phyloP scores from a whole-genome alignment of 176 grass and related monocot genomes.

The Juncus effusus region DNA sequence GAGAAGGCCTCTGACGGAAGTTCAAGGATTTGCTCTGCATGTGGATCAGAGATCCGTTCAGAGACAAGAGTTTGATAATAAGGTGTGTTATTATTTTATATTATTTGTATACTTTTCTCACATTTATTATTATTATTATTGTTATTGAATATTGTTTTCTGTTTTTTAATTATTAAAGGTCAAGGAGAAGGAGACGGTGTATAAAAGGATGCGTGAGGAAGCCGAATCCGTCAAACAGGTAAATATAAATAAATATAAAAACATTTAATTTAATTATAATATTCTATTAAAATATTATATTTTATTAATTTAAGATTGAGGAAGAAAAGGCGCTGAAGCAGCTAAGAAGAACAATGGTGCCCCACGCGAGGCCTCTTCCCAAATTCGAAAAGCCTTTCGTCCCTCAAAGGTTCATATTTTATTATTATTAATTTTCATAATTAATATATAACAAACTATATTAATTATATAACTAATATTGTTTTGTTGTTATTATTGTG shows the following conservation, averaged over 20 bases:
- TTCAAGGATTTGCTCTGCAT: constrained; percentile 65
- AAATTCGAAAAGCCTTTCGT: constrained; percentile 82
- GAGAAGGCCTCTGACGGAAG: constrained; percentile 82
- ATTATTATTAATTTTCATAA: neutral
- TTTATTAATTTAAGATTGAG: constrained; percentile 46
- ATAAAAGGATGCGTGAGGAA: constrained; percentile 86
- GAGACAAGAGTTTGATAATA: constrained; percentile 88
- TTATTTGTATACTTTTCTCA: neutral
- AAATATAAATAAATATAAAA: neutral
- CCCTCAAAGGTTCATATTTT: constrained; percentile 52
- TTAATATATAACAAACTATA: neutral
- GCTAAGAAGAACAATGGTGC: constrained; percentile 79
- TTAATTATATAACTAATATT: neutral
- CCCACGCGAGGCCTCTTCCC: constrained; percentile 71
- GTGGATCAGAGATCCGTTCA: constrained; percentile 65
- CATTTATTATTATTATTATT: neutral
- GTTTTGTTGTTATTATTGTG: neutral
- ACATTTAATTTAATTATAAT: neutral
- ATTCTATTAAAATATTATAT: constrained; percentile 13
- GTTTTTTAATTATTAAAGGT: neutral
- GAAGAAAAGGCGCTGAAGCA: constrained; percentile 96
- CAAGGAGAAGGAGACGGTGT: constrained; percentile 76
- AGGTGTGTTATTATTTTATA: constrained; percentile 27
- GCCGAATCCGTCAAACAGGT: constrained; percentile 75
- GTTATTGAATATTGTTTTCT: neutral